These are phyloP conservation scores for Globisporangium radiosum DNA, from an alignment of 352 stramenopile genomes.

Conservation along the genomic window DNA sequence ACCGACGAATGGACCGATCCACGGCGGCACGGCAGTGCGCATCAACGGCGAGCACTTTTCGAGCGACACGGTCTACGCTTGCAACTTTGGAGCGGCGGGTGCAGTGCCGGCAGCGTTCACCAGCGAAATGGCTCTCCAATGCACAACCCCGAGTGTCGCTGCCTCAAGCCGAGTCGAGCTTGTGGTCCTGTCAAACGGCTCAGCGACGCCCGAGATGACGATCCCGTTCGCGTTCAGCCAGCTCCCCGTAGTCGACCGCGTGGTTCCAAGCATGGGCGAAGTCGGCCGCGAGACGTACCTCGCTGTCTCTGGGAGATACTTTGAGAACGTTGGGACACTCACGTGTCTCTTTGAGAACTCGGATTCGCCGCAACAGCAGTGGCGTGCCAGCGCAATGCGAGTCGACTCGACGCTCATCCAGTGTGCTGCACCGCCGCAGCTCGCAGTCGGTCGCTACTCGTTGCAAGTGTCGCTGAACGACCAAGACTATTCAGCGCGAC, in stretches of 20 bases:
- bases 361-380: background rate
- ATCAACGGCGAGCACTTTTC: conserved; percentile 9
- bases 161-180: background rate
- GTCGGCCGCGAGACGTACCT: conserved; percentile 1
- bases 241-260: background rate
- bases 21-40: background rate
- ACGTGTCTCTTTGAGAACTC: conserved; percentile 5
- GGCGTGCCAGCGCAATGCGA: background rate
- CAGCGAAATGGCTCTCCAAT: background rate
- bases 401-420: conserved; percentile 7
- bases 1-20: too few relatives aligned
- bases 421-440: conserved; percentile 1
- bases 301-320: conserved; percentile 2
- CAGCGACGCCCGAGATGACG: conserved; percentile 2
- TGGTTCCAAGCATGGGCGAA: conserved; percentile 2
- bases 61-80: conserved; percentile 1
- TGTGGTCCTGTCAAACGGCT: conserved; percentile 2
- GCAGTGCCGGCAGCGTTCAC: background rate
- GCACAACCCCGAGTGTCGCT: background rate
- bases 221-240: background rate
- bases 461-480: conserved; percentile 6
- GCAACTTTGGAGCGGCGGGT: background rate
- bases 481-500: conserved; percentile 2
- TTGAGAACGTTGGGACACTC: conserved; percentile 3
- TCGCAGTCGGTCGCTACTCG: conserved; percentile 1